Conservation (phyloP, 2,329 filamentous ascomycete species). For the Alternaria sp. region DNA sequence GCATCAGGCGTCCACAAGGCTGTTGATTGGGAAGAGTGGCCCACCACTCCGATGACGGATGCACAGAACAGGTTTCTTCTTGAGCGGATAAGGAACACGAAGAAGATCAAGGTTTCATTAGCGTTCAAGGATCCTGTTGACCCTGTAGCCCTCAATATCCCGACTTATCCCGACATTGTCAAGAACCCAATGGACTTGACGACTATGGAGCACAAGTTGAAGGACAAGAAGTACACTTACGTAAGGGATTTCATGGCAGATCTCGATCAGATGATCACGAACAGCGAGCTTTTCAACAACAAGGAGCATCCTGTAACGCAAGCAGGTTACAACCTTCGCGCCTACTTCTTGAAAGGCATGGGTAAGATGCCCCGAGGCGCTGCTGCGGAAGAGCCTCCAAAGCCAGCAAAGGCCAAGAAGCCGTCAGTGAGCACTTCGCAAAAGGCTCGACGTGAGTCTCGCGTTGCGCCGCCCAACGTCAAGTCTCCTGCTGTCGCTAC, state of each 20-base stretch:
- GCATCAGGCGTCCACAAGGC: conserved; percentile 39
- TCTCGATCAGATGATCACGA: conserved; percentile 78
- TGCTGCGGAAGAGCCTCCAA: conserved; percentile 58
- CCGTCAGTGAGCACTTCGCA: conserved; percentile 36
- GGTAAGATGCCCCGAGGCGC: conserved; percentile 63
- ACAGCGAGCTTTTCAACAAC: conserved; percentile 84
- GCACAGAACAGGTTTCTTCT: conserved; percentile 68
- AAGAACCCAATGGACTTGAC: conserved; percentile 83
- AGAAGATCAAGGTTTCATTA: conserved; percentile 82
- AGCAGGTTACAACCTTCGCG: conserved; percentile 67
- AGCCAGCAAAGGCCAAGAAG: conserved; percentile 63
- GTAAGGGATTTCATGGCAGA: conserved; percentile 78
- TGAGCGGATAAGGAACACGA: conserved; percentile 73
- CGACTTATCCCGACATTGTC: conserved; percentile 75
- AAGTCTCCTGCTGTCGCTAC: conserved; percentile 53
- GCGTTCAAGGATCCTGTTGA: conserved; percentile 82
- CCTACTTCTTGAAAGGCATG: conserved; percentile 67
- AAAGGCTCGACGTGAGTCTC: conserved; percentile 57
- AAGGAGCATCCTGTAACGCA: conserved; percentile 74
- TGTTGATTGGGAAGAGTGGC: conserved; percentile 43
- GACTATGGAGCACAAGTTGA: conserved; percentile 81
- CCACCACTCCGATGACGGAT: conserved; percentile 52
- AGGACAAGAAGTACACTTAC: conserved; percentile 70
- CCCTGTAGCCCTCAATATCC: conserved; percentile 75
- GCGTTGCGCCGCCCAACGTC: conserved; percentile 50